Base-by-base conservation (phyloP, 2,329 filamentous ascomycete genomes). In the Pseudocercospora fijiensis region DNA sequence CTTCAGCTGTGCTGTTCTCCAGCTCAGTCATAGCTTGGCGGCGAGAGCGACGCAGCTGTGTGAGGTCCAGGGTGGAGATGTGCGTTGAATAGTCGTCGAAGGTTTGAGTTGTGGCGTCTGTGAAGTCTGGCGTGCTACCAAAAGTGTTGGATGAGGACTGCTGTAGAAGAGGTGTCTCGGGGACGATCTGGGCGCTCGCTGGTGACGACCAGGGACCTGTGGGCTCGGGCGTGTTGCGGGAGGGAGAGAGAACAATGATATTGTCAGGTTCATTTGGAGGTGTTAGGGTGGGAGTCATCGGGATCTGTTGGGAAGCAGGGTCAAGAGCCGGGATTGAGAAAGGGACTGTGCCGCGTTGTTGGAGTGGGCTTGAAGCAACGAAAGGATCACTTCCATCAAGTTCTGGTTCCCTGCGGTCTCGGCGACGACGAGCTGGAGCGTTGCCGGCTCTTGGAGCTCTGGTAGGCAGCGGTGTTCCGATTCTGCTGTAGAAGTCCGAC, bases 101-200 rank as follows among this genome's bases (percentile, higher is more conserved):
- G 45, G 28, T 37, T n/a, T 37, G 27, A 18, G n/a, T 37, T 4
- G 22, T 22, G 27, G 49, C 49, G 11, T 26, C 49, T n/a, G 49
- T 53, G 41, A 20, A 10, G 2, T 4, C 13, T n/a, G 22, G 58
- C 18, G 5, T 63, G 43, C 37, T 4, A 6, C 16, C 37, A 11
- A 18, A n/a, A 41, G 37, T n/a, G 37, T 37, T n/a, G 33, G 4
- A 4, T 37, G 16, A 16, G 16, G n/a, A n/a, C n/a, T n/a, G n/a
- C n/a, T n/a, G n/a, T n/a, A n/a, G n/a, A n/a, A 53, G 47, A 1
- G 62, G 57, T 8, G 62, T 64, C 22, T 64, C 62, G 11, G 28
- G 37, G 6, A 64, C 41, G 22, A 64, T 11, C 30, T 60, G 62
- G 7, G 62, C 60, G 41, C 57, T 60, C 18, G 57, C 62, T 57